phyloP scores from a whole-genome alignment of 2,329 filamentous ascomycete species.

The Rhynchosporium graminicola region DNA sequence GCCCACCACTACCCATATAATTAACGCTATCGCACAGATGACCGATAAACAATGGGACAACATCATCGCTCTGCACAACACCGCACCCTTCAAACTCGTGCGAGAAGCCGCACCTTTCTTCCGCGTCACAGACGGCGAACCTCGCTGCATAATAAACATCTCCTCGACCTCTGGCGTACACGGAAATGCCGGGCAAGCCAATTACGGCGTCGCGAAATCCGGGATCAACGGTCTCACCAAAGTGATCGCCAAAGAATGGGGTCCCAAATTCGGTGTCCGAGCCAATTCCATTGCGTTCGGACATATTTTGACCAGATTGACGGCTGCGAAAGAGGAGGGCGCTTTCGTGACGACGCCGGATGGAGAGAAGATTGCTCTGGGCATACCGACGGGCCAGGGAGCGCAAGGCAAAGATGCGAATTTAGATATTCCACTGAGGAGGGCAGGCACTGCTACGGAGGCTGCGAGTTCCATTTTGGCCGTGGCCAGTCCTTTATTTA shows the following conservation, averaged over 20 bases:
- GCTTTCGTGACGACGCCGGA: slow-evolving; percentile 76
- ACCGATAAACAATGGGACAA: slow-evolving; percentile 90
- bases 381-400: slow-evolving; percentile 66
- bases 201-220: slow-evolving; percentile 84
- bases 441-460: slow-evolving; percentile 77
- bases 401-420: slow-evolving; percentile 47
- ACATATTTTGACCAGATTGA: slow-evolving; percentile 76
- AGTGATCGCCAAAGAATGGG: slow-evolving; percentile 92
- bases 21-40: slow-evolving; percentile 50
- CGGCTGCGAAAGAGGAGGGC: slow-evolving; percentile 80
- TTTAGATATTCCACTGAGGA: slow-evolving; percentile 74
- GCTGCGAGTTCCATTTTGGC: slow-evolving; percentile 77
- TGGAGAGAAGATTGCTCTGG: slow-evolving; percentile 72
- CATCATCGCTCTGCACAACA: slow-evolving; percentile 80
- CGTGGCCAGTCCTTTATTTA: slow-evolving; percentile 78
- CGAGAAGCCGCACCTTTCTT: slow-evolving; percentile 83
- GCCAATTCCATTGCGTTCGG: slow-evolving; percentile 86
- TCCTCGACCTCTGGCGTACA: slow-evolving; percentile 78
- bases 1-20: slow-evolving; percentile 1
- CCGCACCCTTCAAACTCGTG: slow-evolving; percentile 81
- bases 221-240: slow-evolving; percentile 82
- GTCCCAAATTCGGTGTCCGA: slow-evolving; percentile 77
- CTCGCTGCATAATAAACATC: slow-evolving; percentile 80
- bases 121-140: slow-evolving; percentile 79
- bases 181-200: slow-evolving; percentile 88